Base-by-base conservation (phyloP, 768 basidiomycete species). In the Trametes cingulata region DNA sequence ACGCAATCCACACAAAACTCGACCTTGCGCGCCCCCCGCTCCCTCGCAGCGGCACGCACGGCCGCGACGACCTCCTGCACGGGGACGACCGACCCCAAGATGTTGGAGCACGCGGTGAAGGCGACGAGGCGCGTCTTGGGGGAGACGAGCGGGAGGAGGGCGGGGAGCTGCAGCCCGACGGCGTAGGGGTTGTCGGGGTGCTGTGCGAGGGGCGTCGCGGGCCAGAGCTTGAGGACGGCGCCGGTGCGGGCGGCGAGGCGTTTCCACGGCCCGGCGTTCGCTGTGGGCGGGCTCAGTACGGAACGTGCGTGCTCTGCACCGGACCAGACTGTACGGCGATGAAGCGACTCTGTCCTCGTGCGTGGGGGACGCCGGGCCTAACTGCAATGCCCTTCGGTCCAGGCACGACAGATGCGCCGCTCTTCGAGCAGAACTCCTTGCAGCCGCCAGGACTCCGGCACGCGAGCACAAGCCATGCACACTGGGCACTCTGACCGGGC, bases 261-360 rank as follows among this genome's bases (percentile, higher is more conserved):
- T 74, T 89, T 90, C 90, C 90, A 93, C 1, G 85, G 81, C 0
- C 89, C 88, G 14, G 72, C 81, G 64, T 93, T 92, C 1, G 91
- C 90, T 90, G 60, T 27, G 4, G n/a, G 56, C 20, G 47, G 37
- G 49, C 39, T 58, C 48, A 29, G 36, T 41, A 39, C 20, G 33
- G 8, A 10, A n/a, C 35, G 48, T 2, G n/a, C n/a, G 39, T 37
- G 8, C 36, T n/a, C n/a, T n/a, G n/a, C n/a, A n/a, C n/a, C n/a
- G n/a, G n/a, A n/a, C n/a, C n/a, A n/a, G n/a, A n/a, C n/a, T n/a
- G n/a, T n/a, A n/a, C n/a, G n/a, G n/a, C n/a, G n/a, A n/a, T n/a
- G n/a, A n/a, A n/a, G n/a, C n/a, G n/a, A n/a, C n/a, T n/a, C n/a
- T n/a, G n/a, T n/a, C n/a, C n/a, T n/a, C n/a, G n/a, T n/a, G n/a